phyloP scores from a whole-genome alignment of 257 asterid species.

The Solanum commersonii region DNA sequence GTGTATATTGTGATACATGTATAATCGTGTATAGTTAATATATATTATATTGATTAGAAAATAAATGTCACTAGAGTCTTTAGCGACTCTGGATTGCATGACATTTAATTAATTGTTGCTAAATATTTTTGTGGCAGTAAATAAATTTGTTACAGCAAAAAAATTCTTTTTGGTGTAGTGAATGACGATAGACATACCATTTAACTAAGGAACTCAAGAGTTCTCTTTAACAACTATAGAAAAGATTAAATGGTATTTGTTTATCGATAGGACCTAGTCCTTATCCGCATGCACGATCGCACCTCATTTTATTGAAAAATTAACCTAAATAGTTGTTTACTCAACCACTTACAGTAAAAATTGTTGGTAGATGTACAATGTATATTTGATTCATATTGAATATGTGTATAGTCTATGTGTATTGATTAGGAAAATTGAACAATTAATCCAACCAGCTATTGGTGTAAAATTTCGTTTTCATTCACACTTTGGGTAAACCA shows the following conservation, averaged over 20 bases:
- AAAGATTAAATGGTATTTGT: neutral
- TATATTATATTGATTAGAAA: too few relatives aligned
- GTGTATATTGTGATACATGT: too few relatives aligned
- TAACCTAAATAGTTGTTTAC: neutral
- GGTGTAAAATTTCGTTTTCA: neutral
- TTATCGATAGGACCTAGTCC: neutral
- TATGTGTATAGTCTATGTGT: neutral
- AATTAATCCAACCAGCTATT: neutral
- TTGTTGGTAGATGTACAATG: neutral
- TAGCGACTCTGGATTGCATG: too few relatives aligned
- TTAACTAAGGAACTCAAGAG: neutral
- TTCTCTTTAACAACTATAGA: neutral
- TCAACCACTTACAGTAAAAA: neutral
- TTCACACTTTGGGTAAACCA: neutral
- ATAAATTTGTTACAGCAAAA: too few relatives aligned
- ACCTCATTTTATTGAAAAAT: neutral
- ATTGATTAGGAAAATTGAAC: neutral
- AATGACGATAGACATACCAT: neutral
- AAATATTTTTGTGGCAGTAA: too few relatives aligned
- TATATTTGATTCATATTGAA: too few relatives aligned
- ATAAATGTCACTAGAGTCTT: too few relatives aligned
- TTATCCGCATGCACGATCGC: neutral
- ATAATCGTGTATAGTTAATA: too few relatives aligned
- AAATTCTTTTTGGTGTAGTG: too few relatives aligned
- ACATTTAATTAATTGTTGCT: too few relatives aligned